Conservation (phyloP, 768 basidiomycete genomes). For the Amanita jacksonii region DNA sequence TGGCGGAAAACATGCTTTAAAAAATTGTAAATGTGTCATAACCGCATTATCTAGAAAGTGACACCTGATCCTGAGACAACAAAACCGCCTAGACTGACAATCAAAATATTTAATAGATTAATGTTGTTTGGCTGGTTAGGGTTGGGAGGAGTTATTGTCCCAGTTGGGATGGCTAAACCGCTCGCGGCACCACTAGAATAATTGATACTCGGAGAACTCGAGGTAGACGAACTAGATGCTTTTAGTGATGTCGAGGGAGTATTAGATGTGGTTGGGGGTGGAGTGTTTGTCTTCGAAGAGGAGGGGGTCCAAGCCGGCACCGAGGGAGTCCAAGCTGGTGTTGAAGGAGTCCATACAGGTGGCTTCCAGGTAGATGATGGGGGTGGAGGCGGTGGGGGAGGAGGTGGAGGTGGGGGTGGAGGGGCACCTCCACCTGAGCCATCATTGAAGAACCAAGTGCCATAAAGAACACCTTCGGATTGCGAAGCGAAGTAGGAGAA, state of each 20-base stretch:
- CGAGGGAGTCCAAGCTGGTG: conserved; percentile 13
- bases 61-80: conserved; percentile 17
- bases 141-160: conserved; percentile 14
- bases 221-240: conserved; percentile 10
- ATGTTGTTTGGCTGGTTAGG: conserved; percentile 23
- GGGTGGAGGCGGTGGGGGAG: conserved; percentile 12
- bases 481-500: conserved; percentile 50
- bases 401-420: conserved; percentile 15
- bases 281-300: conserved; percentile 5
- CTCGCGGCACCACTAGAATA: conserved; percentile 19
- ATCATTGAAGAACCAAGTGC: conserved; percentile 47
- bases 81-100: conserved; percentile 28
- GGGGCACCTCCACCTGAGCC: conserved; percentile 22
- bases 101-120: conserved; percentile 22
- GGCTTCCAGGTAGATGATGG: conserved; percentile 8
- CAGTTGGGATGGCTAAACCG: conserved; percentile 23
- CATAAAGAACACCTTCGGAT: conserved; percentile 46
- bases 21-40: no score
- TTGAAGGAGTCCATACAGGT: conserved; percentile 9
- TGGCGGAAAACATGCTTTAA: background rate
- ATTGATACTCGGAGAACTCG: conserved; percentile 16
- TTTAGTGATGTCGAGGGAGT: background rate
- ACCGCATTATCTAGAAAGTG: background rate
- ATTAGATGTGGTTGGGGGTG: background rate
- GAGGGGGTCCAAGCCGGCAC: conserved; percentile 11